Evolutionary conservation across 2,329 filamentous ascomycete species (phyloP).

Genomic region (Arthrobotrys pseudoclavata): DNA sequence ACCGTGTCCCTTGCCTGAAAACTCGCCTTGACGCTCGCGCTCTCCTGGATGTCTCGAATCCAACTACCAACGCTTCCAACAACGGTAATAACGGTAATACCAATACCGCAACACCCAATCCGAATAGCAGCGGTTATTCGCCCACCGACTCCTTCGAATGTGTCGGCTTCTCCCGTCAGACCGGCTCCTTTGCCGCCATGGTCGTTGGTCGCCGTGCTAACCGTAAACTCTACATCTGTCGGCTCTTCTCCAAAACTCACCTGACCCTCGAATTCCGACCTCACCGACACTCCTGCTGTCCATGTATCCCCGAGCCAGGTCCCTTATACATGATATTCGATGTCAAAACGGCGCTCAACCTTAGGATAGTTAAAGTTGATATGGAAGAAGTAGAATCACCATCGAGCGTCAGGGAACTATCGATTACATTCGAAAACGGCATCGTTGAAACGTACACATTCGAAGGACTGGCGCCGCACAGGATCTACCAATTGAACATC

Average conservation of each 20-base stretch:
- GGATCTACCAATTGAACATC: slow-evolving; percentile 55
- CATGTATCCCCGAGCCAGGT: slow-evolving; percentile 56
- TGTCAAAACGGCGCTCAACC: slow-evolving; percentile 52
- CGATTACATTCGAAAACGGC: slow-evolving; percentile 54
- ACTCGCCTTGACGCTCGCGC: slow-evolving; percentile 58
- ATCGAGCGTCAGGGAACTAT: slow-evolving; percentile 48
- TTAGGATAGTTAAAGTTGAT: slow-evolving; percentile 51
- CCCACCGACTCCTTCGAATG: slow-evolving; percentile 49
- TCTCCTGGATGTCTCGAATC: slow-evolving; percentile 46
- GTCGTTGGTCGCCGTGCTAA: slow-evolving; percentile 43
- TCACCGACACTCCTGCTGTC: slow-evolving; percentile 57
- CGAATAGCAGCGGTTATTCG: not conserved
- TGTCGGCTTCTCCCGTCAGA: slow-evolving; percentile 58
- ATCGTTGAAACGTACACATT: slow-evolving; percentile 58
- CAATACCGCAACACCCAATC: slow-evolving; percentile 17
- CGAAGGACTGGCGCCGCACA: slow-evolving; percentile 47
- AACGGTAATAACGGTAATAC: slow-evolving; percentile 3
- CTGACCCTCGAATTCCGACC: slow-evolving; percentile 50
- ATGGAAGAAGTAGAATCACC: slow-evolving; percentile 55
- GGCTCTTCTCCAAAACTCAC: slow-evolving; percentile 57
- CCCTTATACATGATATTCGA: slow-evolving; percentile 58
- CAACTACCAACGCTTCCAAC: slow-evolving; percentile 8
- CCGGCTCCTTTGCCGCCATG: slow-evolving; percentile 55
- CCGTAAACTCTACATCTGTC: slow-evolving; percentile 60
- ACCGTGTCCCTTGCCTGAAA: slow-evolving; percentile 61